Percentiles rank a stretch among this genome's conserved stretches.
These are phyloP conservation scores for Colletotrichum orbiculare DNA, from an alignment of 2,329 filamentous ascomycete species.

Conservation along the genomic window DNA sequence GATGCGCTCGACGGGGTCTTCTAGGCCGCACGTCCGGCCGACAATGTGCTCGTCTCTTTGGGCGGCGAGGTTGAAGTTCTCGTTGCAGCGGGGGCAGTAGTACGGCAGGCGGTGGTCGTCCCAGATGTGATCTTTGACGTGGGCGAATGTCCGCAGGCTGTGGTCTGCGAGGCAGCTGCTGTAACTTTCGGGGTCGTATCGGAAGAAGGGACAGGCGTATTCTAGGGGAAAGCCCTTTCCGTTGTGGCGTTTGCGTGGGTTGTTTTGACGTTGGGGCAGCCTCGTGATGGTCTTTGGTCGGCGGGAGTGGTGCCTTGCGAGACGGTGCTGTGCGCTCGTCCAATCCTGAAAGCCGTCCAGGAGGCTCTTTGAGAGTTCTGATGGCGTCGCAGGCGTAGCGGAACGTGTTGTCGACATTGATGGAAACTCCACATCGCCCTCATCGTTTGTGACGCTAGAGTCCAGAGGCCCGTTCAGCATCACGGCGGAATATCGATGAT, in stretches of 20 bases:
- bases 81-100: conserved; percentile 8
- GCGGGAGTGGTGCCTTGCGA: too few species aligned
- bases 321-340: too few species aligned
- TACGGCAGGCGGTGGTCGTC: background rate
- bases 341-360: too few species aligned
- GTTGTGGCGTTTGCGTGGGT: background rate
- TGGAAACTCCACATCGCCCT: too few species aligned
- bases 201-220: conserved; percentile 9
- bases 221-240: background rate
- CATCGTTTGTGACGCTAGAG: too few species aligned
- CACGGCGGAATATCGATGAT: too few species aligned
- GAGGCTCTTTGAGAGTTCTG: too few species aligned
- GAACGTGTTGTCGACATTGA: too few species aligned
- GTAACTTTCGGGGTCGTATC: background rate
- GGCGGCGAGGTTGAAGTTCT: background rate
- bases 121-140: conserved; percentile 12
- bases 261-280: background rate
- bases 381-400: too few species aligned
- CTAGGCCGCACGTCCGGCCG: conserved; percentile 19
- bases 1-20: conserved; percentile 23
- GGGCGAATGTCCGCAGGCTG: background rate
- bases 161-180: background rate
- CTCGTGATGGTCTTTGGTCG: too few species aligned
- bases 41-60: conserved; percentile 6
- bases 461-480: too few species aligned